Conservation (phyloP, 2,329 filamentous ascomycete genomes). For the Penicillium vulpinum region DNA sequence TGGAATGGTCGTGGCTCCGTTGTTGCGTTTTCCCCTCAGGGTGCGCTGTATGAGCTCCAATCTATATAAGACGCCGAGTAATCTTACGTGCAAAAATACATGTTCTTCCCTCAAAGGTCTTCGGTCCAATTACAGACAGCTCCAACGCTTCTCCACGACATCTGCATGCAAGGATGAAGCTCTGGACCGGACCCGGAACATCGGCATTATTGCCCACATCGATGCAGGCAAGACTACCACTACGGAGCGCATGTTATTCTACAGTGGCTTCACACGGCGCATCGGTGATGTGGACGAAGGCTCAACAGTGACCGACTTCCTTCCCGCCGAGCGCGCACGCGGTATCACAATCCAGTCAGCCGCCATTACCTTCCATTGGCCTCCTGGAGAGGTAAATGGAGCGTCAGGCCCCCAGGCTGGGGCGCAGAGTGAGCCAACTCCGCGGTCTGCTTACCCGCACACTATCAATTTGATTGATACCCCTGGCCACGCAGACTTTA, state of each 20-base stretch:
- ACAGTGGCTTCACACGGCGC: conserved; percentile 83
- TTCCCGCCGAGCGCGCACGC: conserved; percentile 85
- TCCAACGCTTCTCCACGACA: conserved; percentile 32
- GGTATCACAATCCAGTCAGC: conserved; percentile 98
- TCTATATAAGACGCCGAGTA: conserved; percentile 16
- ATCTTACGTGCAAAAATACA: conserved; percentile 10
- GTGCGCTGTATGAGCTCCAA: conserved; percentile 23
- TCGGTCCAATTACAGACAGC: conserved; percentile 2
- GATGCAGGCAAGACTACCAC: conserved; percentile 99
- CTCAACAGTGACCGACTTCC: conserved; percentile 94
- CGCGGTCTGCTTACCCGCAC: conserved; percentile 58
- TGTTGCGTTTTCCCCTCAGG: conserved; percentile 31
- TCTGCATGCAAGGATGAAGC: conserved; percentile 25
- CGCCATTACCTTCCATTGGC: conserved; percentile 94
- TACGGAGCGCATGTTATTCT: conserved; percentile 98
- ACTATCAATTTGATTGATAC: conserved; percentile 93
- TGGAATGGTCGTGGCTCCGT: conserved; percentile 34
- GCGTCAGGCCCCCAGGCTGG: conserved; percentile 28
- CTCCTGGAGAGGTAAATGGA: conserved; percentile 49
- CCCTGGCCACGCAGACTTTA: conserved; percentile 94
- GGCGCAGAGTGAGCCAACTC: conserved; percentile 40
- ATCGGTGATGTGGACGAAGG: conserved; percentile 96
- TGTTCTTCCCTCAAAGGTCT: conserved; percentile 3
- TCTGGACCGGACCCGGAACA: conserved; percentile 76
- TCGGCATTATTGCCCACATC: conserved; percentile 97